Percentiles rank a stretch among this genome's conserved stretches.
Evolutionary conservation across 2,329 filamentous ascomycete genomes (phyloP).

Genomic region (Thelonectria olida): DNA sequence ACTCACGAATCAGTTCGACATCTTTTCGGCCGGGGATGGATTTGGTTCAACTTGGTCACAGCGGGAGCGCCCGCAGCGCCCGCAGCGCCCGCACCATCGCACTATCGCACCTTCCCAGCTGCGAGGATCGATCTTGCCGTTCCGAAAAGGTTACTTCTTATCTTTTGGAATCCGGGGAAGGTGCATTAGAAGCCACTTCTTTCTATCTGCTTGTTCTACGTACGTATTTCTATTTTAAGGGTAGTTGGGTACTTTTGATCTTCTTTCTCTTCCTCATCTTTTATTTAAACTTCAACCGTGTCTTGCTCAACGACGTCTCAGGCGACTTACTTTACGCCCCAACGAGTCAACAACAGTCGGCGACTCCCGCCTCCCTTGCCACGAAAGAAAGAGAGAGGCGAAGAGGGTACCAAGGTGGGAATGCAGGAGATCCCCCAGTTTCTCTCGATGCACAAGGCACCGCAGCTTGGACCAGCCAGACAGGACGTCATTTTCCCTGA

Average conservation of each 20-base stretch:
- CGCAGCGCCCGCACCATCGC: too few relatives aligned
- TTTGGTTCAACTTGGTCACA: neutral
- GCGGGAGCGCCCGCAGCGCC: neutral
- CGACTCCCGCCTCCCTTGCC: neutral
- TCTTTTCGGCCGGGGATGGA: neutral
- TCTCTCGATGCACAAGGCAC: neutral
- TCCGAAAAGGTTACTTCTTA: neutral
- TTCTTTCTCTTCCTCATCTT: neutral
- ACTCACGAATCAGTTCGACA: neutral
- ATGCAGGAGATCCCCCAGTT: slow-evolving; percentile 11
- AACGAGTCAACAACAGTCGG: too few relatives aligned
- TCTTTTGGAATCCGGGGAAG: neutral
- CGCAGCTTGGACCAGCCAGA: slow-evolving; percentile 10
- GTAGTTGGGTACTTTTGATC: too few relatives aligned
- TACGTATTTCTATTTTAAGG: neutral
- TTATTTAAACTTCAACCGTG: neutral
- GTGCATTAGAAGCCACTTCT: too few relatives aligned
- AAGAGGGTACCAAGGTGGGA: neutral
- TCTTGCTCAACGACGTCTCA: neutral
- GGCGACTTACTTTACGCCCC: neutral
- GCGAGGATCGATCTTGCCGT: neutral
- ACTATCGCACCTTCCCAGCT: neutral
- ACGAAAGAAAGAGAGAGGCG: neutral
- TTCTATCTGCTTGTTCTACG: neutral
- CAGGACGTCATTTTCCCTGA: slow-evolving; percentile 7